Base-by-base conservation (phyloP, 2,329 filamentous ascomycete species). In the Cladophialophora exuberans region DNA sequence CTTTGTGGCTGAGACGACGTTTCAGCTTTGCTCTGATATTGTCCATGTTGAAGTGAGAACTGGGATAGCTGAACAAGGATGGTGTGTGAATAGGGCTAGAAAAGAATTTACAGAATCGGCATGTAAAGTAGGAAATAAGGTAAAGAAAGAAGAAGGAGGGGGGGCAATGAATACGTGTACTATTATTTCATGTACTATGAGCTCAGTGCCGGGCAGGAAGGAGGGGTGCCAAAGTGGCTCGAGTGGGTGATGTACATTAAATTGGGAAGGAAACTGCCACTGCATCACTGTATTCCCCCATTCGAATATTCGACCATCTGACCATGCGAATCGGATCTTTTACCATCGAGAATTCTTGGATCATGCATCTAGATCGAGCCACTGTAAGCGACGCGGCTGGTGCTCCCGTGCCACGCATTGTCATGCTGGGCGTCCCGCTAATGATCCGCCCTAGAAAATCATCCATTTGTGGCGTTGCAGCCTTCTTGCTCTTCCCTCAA, bases 1-100 rank as follows among this genome's bases (percentile, higher is more conserved):
- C 60, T 46, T 64, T 64, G 54, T 64, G 62, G 46, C 60, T 63
- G 54, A 64, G 45, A 25, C 61, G 54, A 25, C 62, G 56, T 59
- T 64, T 64, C 36, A 64, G 22, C 49, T 62, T 62, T 41, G 46
- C 57, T 53, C 62, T 43, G 44, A 64, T 60, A 54, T 43, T 62
- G 4, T 59, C 51, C 47, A 64, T 59, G 4, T 20, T 55, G 28
- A 30, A 18, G 6, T n/a, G 3, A 30, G 25, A n/a, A n/a, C n/a
- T n/a, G n/a, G 23, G 11, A 31, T n/a, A 18, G 38, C 33, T 20
- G 20, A 13, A 15, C 9, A 33, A 5, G 10, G 13, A 6, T 18
- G 26, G n/a, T 22, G 11, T 22, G 7, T 38, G 15, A n/a, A 11
- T 23, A 3, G 7, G 22, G 10, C 13, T 25, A 23, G 20, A 25